Conservation (phyloP, 768 basidiomycete species). For the Russula dissimulans region DNA sequence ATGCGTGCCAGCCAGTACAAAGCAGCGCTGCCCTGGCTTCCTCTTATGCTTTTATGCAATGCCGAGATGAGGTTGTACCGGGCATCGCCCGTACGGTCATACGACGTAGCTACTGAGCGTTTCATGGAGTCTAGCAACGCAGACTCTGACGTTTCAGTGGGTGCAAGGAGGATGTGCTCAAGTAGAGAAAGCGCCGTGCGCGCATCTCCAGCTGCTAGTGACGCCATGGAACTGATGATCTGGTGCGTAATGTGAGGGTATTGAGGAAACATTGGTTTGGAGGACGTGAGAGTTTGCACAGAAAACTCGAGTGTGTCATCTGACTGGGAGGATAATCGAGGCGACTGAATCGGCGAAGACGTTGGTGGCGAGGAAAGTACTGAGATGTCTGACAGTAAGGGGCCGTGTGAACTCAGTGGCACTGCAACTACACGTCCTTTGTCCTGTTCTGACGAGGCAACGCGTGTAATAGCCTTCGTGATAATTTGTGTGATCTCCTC, state of each 20-base stretch:
- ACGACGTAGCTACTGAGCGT: slow-evolving; percentile 54
- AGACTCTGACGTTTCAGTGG: slow-evolving; percentile 34
- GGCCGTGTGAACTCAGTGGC: neutral
- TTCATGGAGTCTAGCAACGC: slow-evolving; percentile 50
- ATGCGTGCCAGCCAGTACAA: slow-evolving; percentile 86
- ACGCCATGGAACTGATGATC: slow-evolving; percentile 40
- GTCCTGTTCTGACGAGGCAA: slow-evolving; percentile 10
- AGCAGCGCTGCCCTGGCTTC: slow-evolving; percentile 66
- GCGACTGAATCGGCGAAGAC: slow-evolving; percentile 2
- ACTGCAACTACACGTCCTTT: neutral
- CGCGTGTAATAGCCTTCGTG: slow-evolving; percentile 38
- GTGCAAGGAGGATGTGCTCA: slow-evolving; percentile 54
- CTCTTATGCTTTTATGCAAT: slow-evolving; percentile 75
- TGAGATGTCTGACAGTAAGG: neutral
- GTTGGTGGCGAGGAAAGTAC: neutral
- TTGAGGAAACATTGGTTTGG: slow-evolving; percentile 16
- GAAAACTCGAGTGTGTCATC: slow-evolving; percentile 1
- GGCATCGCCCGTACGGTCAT: slow-evolving; percentile 68
- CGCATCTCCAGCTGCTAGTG: slow-evolving; percentile 60
- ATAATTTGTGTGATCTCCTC: slow-evolving; percentile 55
- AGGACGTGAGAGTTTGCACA: neutral
- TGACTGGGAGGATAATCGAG: slow-evolving; percentile 14
- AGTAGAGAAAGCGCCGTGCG: slow-evolving; percentile 72
- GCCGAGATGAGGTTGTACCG: slow-evolving; percentile 80
- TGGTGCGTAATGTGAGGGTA: slow-evolving; percentile 38